phyloP scores from a whole-genome alignment of 192 early-diverging fungal species.

The Backusella luteola region DNA sequence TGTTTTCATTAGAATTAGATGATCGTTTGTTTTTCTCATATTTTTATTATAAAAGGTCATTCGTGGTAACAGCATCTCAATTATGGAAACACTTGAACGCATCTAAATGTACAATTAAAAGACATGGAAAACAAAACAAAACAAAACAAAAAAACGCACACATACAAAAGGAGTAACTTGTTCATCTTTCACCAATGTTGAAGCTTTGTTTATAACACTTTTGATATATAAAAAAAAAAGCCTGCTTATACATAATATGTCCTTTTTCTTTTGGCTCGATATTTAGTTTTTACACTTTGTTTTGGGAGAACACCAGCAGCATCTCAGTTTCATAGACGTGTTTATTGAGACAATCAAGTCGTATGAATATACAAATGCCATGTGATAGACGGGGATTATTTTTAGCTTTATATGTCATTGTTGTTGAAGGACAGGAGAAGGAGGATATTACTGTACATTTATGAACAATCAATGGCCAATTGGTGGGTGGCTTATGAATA shows the following conservation, averaged over 20 bases:
- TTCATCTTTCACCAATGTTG: not conserved
- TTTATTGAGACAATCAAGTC: too few species aligned
- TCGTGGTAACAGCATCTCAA: slow-evolving; percentile 74
- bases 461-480: too few species aligned
- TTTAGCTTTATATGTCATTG: too few species aligned
- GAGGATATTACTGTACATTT: too few species aligned
- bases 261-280: not conserved
- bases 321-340: too few species aligned
- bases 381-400: too few species aligned
- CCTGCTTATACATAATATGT: not conserved
- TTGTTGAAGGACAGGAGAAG: too few species aligned
- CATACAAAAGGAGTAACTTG: not conserved
- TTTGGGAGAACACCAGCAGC: not conserved
- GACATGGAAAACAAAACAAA: not conserved
- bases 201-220: not conserved
- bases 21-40: not conserved
- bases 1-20: not conserved
- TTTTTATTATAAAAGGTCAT: slow-evolving; percentile 46
- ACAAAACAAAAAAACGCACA: not conserved
- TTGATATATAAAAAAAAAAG: not conserved
- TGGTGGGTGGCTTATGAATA: too few species aligned
- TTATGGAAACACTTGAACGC: slow-evolving; percentile 68
- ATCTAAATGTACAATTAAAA: slow-evolving; percentile 39
- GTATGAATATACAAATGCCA: too few species aligned
- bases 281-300: not conserved